phyloP scores from a whole-genome alignment of 208 protist species.

The Vickermania spadyakhi region DNA sequence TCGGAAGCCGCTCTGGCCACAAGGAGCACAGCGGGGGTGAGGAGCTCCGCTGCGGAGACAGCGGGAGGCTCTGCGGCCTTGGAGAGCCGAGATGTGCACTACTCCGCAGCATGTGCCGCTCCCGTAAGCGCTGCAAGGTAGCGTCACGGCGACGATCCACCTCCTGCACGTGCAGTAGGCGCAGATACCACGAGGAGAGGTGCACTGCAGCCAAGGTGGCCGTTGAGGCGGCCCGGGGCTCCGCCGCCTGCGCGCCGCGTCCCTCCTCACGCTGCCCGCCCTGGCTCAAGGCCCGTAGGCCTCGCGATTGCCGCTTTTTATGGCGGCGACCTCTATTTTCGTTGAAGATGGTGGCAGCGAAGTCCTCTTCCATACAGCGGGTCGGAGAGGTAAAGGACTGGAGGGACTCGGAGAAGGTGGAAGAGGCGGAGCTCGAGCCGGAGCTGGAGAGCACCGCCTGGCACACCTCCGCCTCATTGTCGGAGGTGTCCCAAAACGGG shows the following conservation, averaged over 20 bases:
- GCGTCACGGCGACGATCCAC: constrained; percentile 11
- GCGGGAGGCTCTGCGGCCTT: not conserved
- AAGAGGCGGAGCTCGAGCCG: not conserved
- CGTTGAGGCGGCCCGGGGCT: not conserved
- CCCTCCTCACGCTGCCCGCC: not conserved
- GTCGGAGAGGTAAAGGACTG: not conserved
- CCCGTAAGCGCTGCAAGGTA: constrained; percentile 6
- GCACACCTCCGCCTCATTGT: not conserved
- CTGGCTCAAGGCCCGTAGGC: constrained; percentile 10
- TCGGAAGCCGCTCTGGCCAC: not conserved
- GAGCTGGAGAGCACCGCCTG: not conserved
- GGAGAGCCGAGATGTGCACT: not conserved
- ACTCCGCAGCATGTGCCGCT: constrained; percentile 3
- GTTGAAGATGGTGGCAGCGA: constrained; percentile 3
- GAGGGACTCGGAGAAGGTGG: not conserved
- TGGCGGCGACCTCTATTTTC: not conserved
- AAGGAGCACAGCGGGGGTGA: not conserved
- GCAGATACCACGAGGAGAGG: constrained; percentile 44
- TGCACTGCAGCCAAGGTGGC: constrained; percentile 20
- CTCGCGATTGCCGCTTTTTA: not conserved
- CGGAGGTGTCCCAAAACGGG: not conserved
- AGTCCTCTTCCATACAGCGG: constrained; percentile 1
- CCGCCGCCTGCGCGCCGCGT: not conserved
- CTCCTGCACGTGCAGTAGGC: constrained; percentile 26
- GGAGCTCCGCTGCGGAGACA: not conserved